Evolutionary conservation across 371 early-diverging fungal genomes (phyloP), one percentile per base, ranked within the genome.

Genomic region (Chytridiales sp.): DNA sequence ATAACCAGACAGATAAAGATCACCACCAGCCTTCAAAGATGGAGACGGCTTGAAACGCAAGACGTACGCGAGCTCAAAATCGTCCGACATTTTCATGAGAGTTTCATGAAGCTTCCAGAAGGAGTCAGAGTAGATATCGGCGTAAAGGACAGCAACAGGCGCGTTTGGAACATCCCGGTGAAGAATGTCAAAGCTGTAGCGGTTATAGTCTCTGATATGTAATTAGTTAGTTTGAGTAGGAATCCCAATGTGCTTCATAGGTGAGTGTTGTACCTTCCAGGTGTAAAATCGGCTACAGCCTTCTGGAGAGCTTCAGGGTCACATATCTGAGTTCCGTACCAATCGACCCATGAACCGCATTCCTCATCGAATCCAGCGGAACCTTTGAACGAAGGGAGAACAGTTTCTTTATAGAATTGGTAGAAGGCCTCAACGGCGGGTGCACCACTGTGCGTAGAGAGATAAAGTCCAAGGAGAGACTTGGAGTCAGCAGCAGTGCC

Each of bases 341-440:
- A 80, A 59, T 87, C 83, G 11, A 83, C 85, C 93, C 93, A 94
- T 0, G 78, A 78, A 8, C 66, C 64, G 47, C 93, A 92, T 0
- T 60, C 53, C 1, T 57, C 52, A 61, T 86, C 75, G 59, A 85
- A 85, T 8, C 41, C 60, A 3, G 42, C 59, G 29, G 58, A 32
- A 17, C 61, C 48, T 5, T 55, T 35, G n/a, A 68, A 65, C n/a
- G 67, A 54, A 2, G 85, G 82, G 0, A 78, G 60, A n/a, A 88
- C 80, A 4, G 76, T 78, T 9, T 85, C 69, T 19, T 73, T 64
- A 72, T 93, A 95, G 47, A 82, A 83, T 42, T 90, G 90, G 64
- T 88, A 85, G 56, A 86, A 83, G 0, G 94, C 85, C 61, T 88
- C 83, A 31, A 94, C 82, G 34, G 82, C 83, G 0, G 95, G 93